Evolutionary conservation across 2,329 filamentous ascomycete species (phyloP).

Genomic region (Achaetomium macrosporum): DNA sequence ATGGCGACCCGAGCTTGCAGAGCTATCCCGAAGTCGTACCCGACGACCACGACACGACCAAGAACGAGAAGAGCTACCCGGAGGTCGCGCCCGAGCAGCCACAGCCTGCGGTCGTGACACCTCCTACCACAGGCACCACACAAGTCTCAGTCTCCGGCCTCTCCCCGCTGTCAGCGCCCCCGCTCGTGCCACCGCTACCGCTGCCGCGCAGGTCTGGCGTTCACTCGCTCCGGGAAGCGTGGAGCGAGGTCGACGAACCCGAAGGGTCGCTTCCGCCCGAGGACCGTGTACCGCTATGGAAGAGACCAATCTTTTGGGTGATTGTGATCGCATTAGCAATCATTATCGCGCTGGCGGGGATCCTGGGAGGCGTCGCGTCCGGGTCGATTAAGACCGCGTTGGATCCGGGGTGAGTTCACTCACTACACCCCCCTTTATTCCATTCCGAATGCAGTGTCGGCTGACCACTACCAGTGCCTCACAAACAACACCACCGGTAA

Average conservation of each 20-base stretch:
- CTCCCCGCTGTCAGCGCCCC: not conserved
- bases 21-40: constrained; percentile 12
- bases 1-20: not conserved
- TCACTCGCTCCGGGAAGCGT: constrained; percentile 15
- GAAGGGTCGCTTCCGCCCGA: not conserved
- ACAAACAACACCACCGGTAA: not conserved
- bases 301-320: constrained; percentile 12
- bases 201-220: constrained; percentile 7
- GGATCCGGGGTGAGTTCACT: not conserved
- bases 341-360: constrained; percentile 15
- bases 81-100: constrained; percentile 4
- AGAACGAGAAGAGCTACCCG: constrained; percentile 15
- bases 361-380: constrained; percentile 16
- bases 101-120: not conserved
- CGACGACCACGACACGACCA: constrained; percentile 4
- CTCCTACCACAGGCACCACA: not conserved
- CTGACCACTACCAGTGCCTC: not conserved
- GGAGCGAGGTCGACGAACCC: constrained; percentile 11
- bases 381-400: constrained; percentile 13
- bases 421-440: too few species aligned
- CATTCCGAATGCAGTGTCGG: too few species aligned
- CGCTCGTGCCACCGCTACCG: not conserved
- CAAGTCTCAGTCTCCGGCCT: too few species aligned
- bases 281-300: constrained; percentile 3
- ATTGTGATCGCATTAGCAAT: constrained; percentile 5